Percentiles rank a stretch among this genome's conserved stretches.
Evolutionary conservation across 257 asterid species (phyloP).

Genomic region (Mitragyna speciosa): DNA sequence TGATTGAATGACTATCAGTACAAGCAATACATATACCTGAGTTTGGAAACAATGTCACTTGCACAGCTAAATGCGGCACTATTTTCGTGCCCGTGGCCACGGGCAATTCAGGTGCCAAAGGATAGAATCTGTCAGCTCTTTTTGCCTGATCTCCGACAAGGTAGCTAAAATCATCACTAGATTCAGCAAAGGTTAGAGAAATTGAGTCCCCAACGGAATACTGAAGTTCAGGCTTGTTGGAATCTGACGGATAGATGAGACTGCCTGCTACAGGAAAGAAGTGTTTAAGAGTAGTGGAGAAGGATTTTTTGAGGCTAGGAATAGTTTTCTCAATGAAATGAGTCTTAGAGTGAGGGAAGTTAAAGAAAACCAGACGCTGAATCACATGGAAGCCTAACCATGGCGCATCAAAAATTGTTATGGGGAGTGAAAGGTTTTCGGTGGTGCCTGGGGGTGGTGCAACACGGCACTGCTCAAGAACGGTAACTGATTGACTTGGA

Average conservation of each 20-base stretch:
- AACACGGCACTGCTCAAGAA: constrained; percentile 31
- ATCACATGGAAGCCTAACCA: constrained; percentile 41
- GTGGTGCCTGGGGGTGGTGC: constrained; percentile 26
- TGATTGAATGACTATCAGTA: constrained; percentile 31
- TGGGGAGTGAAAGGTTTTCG: constrained; percentile 29
- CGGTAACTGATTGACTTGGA: not conserved
- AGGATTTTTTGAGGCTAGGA: constrained; percentile 46
- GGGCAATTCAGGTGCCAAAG: constrained; percentile 30
- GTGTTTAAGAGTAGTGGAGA: constrained; percentile 47
- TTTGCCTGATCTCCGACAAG: constrained; percentile 33
- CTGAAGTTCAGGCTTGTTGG: constrained; percentile 28
- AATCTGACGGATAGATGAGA: constrained; percentile 20
- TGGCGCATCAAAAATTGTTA: constrained; percentile 35
- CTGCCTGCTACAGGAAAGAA: constrained; percentile 43
- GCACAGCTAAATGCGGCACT: constrained; percentile 35
- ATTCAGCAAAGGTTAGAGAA: constrained; percentile 29
- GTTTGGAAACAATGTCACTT: constrained; percentile 42
- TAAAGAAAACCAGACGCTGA: constrained; percentile 44
- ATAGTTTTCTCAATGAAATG: constrained; percentile 30
- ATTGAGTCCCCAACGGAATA: constrained; percentile 43
- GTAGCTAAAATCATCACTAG: constrained; percentile 22
- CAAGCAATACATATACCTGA: constrained; percentile 41
- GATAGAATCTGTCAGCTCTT: constrained; percentile 36
- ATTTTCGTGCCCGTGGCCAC: not conserved
- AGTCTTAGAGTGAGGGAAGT: constrained; percentile 21